Conservation (phyloP, 1,284 basidiomycete species). For the Moniliella sp. region DNA sequence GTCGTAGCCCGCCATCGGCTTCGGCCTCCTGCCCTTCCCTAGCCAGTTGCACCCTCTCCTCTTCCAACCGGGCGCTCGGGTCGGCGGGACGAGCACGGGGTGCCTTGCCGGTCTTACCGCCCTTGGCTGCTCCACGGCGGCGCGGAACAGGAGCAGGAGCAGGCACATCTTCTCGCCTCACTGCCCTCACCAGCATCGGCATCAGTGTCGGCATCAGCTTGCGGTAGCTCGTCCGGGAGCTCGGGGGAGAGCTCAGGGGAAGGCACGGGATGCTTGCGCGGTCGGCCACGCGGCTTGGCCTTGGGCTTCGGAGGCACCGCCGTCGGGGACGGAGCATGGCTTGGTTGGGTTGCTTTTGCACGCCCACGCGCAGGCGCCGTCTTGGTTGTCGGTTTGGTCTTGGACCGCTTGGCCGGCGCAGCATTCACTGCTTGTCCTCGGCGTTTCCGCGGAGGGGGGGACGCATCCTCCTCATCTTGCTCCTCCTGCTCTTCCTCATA, state of each 20-base stretch:
- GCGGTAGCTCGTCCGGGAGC: too few relatives aligned
- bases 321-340: too few relatives aligned
- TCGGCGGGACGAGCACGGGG: too few relatives aligned
- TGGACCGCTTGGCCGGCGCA: slow-evolving; percentile 3
- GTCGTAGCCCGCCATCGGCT: slow-evolving; percentile 45
- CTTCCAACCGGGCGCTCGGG: slow-evolving; percentile 2
- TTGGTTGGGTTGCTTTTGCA: neutral
- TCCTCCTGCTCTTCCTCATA: neutral
- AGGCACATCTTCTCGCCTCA: slow-evolving; percentile 6
- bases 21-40: slow-evolving; percentile 3
- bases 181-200: neutral
- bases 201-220: slow-evolving; percentile 2
- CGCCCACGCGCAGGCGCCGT: neutral
- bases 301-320: too few relatives aligned
- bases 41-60: slow-evolving; percentile 4
- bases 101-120: too few relatives aligned
- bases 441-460: too few relatives aligned
- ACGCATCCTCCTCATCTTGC: slow-evolving; percentile 2
- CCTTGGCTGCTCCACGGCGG: too few relatives aligned
- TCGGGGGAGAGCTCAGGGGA: too few relatives aligned
- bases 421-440: slow-evolving; percentile 4
- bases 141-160: too few relatives aligned
- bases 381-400: neutral
- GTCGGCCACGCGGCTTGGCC: too few relatives aligned
- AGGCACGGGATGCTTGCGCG: too few relatives aligned